Percentiles rank a stretch among this genome's conserved stretches.
These are phyloP conservation scores for Scheffersomyces segobiensis DNA, from an alignment of 1,139 yeast genomes.

Conservation along the genomic window DNA sequence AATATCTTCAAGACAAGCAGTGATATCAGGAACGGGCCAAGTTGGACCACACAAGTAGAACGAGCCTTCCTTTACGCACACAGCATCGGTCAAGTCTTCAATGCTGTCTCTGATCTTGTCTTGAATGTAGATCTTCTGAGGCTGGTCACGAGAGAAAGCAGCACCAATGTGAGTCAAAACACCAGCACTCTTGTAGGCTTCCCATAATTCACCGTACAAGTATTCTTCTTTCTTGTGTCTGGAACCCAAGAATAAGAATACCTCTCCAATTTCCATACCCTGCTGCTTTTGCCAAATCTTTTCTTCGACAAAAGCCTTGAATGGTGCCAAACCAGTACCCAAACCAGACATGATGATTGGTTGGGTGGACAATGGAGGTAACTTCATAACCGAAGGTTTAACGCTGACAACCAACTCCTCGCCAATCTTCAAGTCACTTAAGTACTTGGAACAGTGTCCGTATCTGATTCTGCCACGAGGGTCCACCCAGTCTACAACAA, in stretches of 20 bases:
- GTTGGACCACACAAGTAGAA: conserved; percentile 99
- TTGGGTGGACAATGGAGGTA: conserved; percentile 82
- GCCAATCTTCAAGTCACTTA: conserved; percentile 78
- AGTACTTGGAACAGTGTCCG: conserved; percentile 93
- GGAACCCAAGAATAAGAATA: conserved; percentile 87
- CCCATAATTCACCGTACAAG: conserved; percentile 96
- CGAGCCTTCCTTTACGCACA: conserved; percentile 76
- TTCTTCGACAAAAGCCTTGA: conserved; percentile 96
- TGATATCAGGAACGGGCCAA: conserved; percentile 98
- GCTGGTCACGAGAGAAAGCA: conserved; percentile 97
- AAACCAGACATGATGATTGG: conserved; percentile 97
- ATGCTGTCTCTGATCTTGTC: conserved; percentile 84
- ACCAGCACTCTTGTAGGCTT: conserved; percentile 91
- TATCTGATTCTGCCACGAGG: conserved; percentile 80
- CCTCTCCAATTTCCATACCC: conserved; percentile 87
- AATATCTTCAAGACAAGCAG: conserved; percentile 86
- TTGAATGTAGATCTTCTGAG: conserved; percentile 91
- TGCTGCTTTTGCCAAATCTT: conserved; percentile 91
- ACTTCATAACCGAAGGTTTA: conserved; percentile 95
- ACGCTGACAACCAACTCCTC: conserved; percentile 90
- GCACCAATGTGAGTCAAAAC: conserved; percentile 94
- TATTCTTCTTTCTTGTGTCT: conserved; percentile 96
- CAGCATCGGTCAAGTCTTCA: conserved; percentile 73
- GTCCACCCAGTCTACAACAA: conserved; percentile 96
- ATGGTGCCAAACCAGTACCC: conserved; percentile 98